phyloP scores from a whole-genome alignment of 305 asterid genomes.

The Rubia peregrina region DNA sequence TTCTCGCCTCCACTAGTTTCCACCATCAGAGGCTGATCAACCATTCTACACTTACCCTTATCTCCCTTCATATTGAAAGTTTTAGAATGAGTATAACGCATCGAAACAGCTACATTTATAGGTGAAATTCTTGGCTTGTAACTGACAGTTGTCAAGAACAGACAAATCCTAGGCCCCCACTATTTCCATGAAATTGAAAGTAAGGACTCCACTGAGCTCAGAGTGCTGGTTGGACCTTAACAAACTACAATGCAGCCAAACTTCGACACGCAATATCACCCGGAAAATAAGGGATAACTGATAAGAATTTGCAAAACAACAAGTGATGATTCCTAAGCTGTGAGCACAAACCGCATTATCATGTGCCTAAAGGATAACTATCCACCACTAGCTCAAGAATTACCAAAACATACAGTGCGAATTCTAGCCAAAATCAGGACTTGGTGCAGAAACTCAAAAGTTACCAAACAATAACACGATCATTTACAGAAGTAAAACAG shows the following conservation, averaged over 20 bases:
- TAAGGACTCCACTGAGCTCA: constrained; percentile 6
- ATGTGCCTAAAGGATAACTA: not conserved
- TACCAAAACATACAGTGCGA: not conserved
- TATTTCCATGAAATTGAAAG: constrained; percentile 1
- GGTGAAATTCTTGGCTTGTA: not conserved
- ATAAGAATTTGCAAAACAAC: not conserved
- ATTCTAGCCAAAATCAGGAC: not conserved
- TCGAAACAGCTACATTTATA: not conserved
- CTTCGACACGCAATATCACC: not conserved
- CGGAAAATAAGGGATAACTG: not conserved
- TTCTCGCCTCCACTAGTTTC: constrained; percentile 12
- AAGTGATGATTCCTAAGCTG: not conserved
- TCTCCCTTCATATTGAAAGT: not conserved
- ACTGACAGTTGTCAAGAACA: constrained; percentile 15
- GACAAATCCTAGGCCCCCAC: constrained; percentile 8
- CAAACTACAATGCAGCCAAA: constrained; percentile 6
- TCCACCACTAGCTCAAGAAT: not conserved
- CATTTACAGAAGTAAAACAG: not conserved
- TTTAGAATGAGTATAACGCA: not conserved
- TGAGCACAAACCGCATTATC: not conserved
- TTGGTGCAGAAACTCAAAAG: constrained; percentile 1
- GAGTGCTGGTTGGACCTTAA: not conserved
- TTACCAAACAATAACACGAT: not conserved
- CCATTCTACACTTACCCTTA: constrained; percentile 4
- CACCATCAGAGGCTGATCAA: constrained; percentile 13